Conservation (phyloP, 2,329 filamentous ascomycete species). For the Raffaelea ambrosiae region DNA sequence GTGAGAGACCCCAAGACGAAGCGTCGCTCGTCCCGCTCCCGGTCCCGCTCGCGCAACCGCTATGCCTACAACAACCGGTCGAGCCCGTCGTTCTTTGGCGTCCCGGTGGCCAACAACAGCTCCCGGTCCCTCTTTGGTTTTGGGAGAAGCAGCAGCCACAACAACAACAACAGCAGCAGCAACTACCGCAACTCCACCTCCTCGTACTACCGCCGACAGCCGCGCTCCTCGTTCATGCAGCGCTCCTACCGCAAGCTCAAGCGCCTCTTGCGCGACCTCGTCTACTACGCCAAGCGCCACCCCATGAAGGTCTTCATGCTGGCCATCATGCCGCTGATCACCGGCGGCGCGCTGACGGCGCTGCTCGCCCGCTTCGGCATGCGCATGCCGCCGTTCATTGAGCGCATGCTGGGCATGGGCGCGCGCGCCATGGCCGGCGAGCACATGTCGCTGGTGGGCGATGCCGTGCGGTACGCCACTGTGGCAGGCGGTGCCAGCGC, state of each 20-base stretch:
- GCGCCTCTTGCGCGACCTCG: conserved; percentile 70
- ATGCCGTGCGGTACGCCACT: conserved; percentile 45
- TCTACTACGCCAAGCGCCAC: conserved; percentile 73
- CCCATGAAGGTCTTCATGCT: conserved; percentile 82
- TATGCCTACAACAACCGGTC: conserved; percentile 19
- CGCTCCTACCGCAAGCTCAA: conserved; percentile 68
- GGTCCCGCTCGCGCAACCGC: conserved; percentile 22
- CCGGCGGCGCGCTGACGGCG: conserved; percentile 70
- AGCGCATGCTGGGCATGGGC: conserved; percentile 49
- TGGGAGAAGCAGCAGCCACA: conserved; percentile 11
- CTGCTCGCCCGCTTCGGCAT: conserved; percentile 74
- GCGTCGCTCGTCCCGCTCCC: conserved; percentile 3
- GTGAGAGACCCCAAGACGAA: background rate
- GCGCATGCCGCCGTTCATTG: conserved; percentile 57
- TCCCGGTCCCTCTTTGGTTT: conserved; percentile 35
- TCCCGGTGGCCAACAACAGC: conserved; percentile 34
- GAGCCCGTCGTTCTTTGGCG: conserved; percentile 34
- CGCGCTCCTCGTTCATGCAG: conserved; percentile 69
- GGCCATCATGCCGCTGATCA: conserved; percentile 80
- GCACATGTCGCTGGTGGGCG: conserved; percentile 40
- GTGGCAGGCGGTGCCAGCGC: conserved; percentile 13
- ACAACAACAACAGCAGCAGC: conserved; percentile 9
- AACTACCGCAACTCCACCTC: conserved; percentile 17
- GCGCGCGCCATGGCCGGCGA: conserved; percentile 39
- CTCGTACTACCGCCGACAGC: conserved; percentile 71